Evolutionary conservation across 2,329 filamentous ascomycete species (phyloP), one percentile per base, ranked within the genome.

Genomic region (Penicillium psychrosexuale): DNA sequence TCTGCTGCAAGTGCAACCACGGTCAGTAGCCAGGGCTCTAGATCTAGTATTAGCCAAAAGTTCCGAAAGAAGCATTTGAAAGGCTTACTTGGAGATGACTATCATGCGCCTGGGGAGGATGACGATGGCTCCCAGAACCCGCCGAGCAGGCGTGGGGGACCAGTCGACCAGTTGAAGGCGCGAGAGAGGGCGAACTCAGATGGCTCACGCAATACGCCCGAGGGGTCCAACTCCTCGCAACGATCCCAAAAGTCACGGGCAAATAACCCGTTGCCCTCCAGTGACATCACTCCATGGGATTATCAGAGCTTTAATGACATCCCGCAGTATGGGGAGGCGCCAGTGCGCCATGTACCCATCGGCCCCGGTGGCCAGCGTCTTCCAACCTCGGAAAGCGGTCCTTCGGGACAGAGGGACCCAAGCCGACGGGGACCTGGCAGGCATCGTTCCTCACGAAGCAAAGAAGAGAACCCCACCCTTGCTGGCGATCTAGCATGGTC

Each of bases 271-370:
- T 81, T 91, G 48, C 90, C 90, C 39, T 90, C 90, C 12, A 94
- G 90, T 67, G 93, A 97, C 74, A 91, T 99, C 55, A 94, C 96
- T 37, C 94, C 94, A n/a, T 99, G 96, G 82, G 82, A 96, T 59
- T 97, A 94, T 70, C 94, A 97, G 74, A 90, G 94, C 70, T 83
- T 83, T 62, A 84, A 90, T 77, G 89, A 92, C 69, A 89, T 91
- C 66, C 84, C 84, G 43, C 84, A 85, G 61, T 90, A 87, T 75
- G 89, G 89, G 57, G 88, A 91, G 73, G 88, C 89, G 42, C 89
- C 89, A 30, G 85, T 92, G 50, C 83, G 87, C 68, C 82, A 86
- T 63, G 84, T 83, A 57, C 83, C 89, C 59, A 84, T 83, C 38
- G 86, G 86, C 11, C 83, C 84, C 42, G 88, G 91, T 72, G 84